These are phyloP conservation scores for Pseudocercospora fijiensis DNA, from an alignment of 2,329 filamentous ascomycete genomes.

Conservation along the genomic window DNA sequence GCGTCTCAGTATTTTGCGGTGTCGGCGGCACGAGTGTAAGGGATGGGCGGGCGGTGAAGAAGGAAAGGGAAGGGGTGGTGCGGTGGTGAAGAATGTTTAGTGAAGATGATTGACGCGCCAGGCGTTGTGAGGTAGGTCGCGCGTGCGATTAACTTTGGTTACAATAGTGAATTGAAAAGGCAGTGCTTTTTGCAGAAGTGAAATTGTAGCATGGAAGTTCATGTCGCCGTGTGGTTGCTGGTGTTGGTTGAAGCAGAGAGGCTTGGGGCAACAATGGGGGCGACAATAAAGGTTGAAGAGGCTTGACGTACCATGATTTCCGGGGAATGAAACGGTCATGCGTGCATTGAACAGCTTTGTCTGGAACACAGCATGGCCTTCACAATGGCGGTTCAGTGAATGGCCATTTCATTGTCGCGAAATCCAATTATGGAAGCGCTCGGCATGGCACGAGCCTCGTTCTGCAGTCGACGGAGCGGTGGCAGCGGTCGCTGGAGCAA, in stretches of 20 bases:
- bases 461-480: constrained; percentile 14
- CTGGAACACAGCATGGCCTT: constrained; percentile 38
- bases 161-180: constrained; percentile 8
- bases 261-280: constrained; percentile 26
- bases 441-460: constrained; percentile 17
- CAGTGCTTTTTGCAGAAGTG: background rate
- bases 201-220: background rate
- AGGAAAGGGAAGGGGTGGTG: background rate
- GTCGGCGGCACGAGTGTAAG: background rate
- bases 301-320: constrained; percentile 34
- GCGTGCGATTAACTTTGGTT: background rate
- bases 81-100: background rate
- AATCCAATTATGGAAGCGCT: constrained; percentile 35
- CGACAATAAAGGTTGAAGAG: constrained; percentile 31
- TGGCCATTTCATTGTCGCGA: constrained; percentile 35
- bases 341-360: constrained; percentile 32
- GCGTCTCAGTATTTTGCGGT: constrained; percentile 14
- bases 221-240: constrained; percentile 15
- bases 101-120: constrained; percentile 1
- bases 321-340: constrained; percentile 36
- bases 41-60: background rate
- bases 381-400: constrained; percentile 42
- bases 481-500: constrained; percentile 7
- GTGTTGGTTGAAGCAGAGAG: background rate
- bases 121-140: constrained; percentile 11